phyloP scores from a whole-genome alignment of 192 early-diverging fungal genomes.

The Dissophora globulifera region DNA sequence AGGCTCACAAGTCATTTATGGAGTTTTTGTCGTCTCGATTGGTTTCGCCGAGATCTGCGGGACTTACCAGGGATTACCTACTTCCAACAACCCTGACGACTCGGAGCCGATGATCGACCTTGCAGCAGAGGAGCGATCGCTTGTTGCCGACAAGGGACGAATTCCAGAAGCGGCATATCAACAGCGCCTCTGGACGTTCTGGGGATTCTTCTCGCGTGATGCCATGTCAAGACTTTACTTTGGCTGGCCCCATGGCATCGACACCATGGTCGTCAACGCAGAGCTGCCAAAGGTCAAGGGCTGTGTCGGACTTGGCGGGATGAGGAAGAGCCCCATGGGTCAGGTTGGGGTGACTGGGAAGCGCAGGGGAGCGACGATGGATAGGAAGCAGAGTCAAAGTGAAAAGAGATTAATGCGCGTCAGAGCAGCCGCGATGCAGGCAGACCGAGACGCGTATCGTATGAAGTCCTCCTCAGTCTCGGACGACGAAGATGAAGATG shows the following conservation, averaged over 20 bases:
- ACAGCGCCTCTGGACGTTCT: constrained; percentile 42
- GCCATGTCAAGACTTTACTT: constrained; percentile 37
- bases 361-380: constrained; percentile 15
- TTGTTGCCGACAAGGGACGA: constrained; percentile 11
- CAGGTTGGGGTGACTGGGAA: constrained; percentile 21
- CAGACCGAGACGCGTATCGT: constrained; percentile 15
- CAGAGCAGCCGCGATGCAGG: not conserved
- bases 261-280: constrained; percentile 10
- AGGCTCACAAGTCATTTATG: constrained; percentile 43
- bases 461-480: constrained; percentile 1
- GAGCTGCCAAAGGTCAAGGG: constrained; percentile 44
- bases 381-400: not conserved
- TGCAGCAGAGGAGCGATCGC: constrained; percentile 9
- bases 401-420: constrained; percentile 35
- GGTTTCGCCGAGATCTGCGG: constrained; percentile 31
- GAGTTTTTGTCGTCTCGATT: constrained; percentile 26
- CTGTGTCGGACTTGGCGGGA: constrained; percentile 7
- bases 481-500: constrained; percentile 23
- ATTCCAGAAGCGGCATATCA: constrained; percentile 48
- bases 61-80: constrained; percentile 8
- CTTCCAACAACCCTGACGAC: not conserved
- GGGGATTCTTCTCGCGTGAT: constrained; percentile 33
- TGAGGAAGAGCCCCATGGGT: too few species aligned
- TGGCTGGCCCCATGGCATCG: constrained; percentile 46
- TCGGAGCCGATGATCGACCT: constrained; percentile 13